These are phyloP conservation scores for Wickerhamiella slavikovae DNA, from an alignment of 805 yeast genomes.

Conservation along the genomic window DNA sequence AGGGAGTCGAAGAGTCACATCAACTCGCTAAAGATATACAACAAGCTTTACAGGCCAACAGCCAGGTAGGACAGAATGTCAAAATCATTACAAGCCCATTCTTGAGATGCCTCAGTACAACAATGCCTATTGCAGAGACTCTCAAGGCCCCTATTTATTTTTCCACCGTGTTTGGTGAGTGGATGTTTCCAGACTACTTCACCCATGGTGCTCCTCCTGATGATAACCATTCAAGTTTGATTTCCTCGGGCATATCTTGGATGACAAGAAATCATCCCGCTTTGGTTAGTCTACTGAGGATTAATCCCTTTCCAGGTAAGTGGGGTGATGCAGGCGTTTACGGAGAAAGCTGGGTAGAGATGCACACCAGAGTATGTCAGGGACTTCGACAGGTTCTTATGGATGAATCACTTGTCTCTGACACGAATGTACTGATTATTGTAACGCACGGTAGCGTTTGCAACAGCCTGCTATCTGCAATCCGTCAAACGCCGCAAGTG, in stretches of 20 bases:
- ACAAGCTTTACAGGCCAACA: too few relatives aligned
- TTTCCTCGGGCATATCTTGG: conserved; percentile 11
- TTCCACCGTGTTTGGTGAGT: conserved; percentile 20
- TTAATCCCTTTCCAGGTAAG: conserved; percentile 9
- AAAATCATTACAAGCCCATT: conserved; percentile 17
- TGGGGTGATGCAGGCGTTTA: conserved; percentile 14
- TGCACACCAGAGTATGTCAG: conserved; percentile 16
- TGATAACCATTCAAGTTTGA: conserved; percentile 14
- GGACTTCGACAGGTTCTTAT: conserved; percentile 13
- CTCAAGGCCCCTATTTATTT: conserved; percentile 8
- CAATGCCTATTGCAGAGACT: conserved; percentile 12
- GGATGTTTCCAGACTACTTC: conserved; percentile 21
- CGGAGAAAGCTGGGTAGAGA: conserved; percentile 19
- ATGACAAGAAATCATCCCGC: conserved; percentile 4
- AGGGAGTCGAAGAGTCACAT: too few relatives aligned
- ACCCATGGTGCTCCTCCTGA: conserved; percentile 16
- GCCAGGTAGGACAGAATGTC: conserved; percentile 2
- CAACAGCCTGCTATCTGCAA: conserved; percentile 18
- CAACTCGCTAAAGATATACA: too few relatives aligned
- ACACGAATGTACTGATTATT: conserved; percentile 10
- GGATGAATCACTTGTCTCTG: not conserved
- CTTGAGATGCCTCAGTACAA: conserved; percentile 20
- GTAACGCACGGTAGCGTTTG: conserved; percentile 23
- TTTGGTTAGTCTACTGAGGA: too few relatives aligned
- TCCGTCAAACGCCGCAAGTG: conserved; percentile 16